Conservation (phyloP, 805 yeast species). For the Lachancea kluyveri region DNA sequence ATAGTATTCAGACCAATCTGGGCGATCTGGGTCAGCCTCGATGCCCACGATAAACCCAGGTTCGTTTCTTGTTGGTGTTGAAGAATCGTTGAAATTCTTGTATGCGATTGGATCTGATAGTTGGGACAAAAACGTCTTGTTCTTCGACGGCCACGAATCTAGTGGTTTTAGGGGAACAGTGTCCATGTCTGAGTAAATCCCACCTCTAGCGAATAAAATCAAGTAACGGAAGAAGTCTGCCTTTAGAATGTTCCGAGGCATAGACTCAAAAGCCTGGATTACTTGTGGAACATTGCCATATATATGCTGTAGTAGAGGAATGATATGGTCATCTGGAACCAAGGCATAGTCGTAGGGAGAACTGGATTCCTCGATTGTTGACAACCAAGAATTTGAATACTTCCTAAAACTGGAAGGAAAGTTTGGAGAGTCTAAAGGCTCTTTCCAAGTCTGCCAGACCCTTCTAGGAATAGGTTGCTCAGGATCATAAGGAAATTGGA, state of each 20-base stretch:
- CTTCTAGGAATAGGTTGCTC: slow-evolving; percentile 60
- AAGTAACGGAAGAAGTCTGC: slow-evolving; percentile 94
- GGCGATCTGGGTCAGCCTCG: slow-evolving; percentile 95
- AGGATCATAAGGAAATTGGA: slow-evolving; percentile 70
- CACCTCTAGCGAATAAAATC: slow-evolving; percentile 84
- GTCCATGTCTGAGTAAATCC: slow-evolving; percentile 88
- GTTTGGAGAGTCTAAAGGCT: slow-evolving; percentile 44
- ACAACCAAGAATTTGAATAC: slow-evolving; percentile 55
- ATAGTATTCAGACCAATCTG: slow-evolving; percentile 91
- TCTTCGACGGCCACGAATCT: slow-evolving; percentile 63
- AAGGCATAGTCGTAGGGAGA: slow-evolving; percentile 55
- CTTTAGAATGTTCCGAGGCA: slow-evolving; percentile 79
- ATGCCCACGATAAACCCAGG: slow-evolving; percentile 85
- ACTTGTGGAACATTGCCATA: slow-evolving; percentile 74
- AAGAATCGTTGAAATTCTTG: slow-evolving; percentile 8
- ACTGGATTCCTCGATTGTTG: slow-evolving; percentile 6
- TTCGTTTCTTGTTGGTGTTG: slow-evolving; percentile 8
- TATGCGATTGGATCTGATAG: slow-evolving; percentile 16
- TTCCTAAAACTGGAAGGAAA: slow-evolving; percentile 50
- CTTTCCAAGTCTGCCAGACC: slow-evolving; percentile 96
- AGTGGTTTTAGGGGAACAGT: slow-evolving; percentile 71
- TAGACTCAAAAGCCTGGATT: slow-evolving; percentile 58
- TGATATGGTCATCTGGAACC: slow-evolving; percentile 63
- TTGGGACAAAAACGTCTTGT: slow-evolving; percentile 18
- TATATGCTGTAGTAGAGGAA: slow-evolving; percentile 46